Percentiles rank a stretch among this genome's conserved stretches.
phyloP scores from a whole-genome alignment of 2,329 filamentous ascomycete genomes.

The Colletotrichum navitas region DNA sequence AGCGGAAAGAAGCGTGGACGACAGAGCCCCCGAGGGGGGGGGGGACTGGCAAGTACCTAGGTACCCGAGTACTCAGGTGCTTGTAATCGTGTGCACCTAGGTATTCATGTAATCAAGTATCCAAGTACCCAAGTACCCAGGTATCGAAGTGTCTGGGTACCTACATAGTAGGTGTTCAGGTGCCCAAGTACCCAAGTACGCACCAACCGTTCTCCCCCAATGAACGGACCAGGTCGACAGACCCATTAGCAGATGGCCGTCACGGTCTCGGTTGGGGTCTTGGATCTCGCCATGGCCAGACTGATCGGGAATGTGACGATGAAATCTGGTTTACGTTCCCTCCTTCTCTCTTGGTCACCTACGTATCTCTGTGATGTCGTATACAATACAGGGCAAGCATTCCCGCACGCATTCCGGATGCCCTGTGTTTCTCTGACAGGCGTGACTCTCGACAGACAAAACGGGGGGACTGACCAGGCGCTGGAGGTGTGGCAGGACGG shows the following conservation, averaged over 20 bases:
- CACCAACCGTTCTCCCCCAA: background rate
- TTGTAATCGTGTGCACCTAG: background rate
- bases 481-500: conserved; percentile 1
- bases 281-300: conserved; percentile 4
- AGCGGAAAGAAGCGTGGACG: background rate
- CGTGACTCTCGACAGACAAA: conserved; percentile 1
- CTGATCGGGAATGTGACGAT: conserved; percentile 7
- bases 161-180: too few relatives aligned
- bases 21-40: too few relatives aligned
- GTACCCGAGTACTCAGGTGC: background rate
- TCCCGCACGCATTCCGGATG: background rate
- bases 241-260: background rate
- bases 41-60: too few relatives aligned
- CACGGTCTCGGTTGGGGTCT: background rate
- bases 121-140: background rate
- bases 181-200: background rate
- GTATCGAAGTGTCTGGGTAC: background rate
- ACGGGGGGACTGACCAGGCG: background rate
- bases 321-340: conserved; percentile 6
- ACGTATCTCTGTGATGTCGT: background rate
- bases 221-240: background rate
- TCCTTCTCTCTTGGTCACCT: background rate
- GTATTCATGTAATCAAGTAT: too few relatives aligned
- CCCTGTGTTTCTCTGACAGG: background rate
- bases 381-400: background rate